Conservation (phyloP, 1,284 basidiomycete genomes). For the Microbotryum silenes-acaulis region DNA sequence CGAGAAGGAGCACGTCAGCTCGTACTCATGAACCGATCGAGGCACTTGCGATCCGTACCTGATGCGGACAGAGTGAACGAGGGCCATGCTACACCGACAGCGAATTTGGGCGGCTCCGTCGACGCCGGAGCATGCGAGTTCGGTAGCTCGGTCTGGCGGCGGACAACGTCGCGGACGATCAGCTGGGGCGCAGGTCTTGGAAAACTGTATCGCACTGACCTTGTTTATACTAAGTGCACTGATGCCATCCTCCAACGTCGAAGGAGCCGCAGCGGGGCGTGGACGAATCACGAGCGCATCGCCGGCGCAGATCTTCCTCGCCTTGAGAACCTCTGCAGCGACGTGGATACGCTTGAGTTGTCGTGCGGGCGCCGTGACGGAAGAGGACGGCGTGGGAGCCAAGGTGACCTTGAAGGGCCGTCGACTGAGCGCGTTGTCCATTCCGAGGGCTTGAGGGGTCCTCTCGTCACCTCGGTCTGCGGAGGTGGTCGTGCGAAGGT, state of each 20-base stretch:
- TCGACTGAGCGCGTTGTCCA: no score
- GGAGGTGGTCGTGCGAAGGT: no score
- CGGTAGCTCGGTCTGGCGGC: no score
- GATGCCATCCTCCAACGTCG: conserved; percentile 18
- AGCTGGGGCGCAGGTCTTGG: no score
- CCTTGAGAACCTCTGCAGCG: conserved; percentile 57
- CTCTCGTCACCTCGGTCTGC: no score
- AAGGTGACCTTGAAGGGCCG: no score
- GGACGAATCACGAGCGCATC: conserved; percentile 56
- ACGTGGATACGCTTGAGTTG: conserved; percentile 52
- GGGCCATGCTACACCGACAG: conserved; percentile 37
- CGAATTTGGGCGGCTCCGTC: conserved; percentile 12
- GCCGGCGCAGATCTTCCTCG: conserved; percentile 57
- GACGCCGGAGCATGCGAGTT: no score
- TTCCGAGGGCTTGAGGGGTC: no score
- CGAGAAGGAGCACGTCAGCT: conserved; percentile 4
- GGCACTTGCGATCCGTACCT: conserved; percentile 6
- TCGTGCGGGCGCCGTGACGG: no score
- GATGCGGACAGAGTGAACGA: conserved; percentile 32
- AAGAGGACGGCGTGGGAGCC: no score
- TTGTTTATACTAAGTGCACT: conserved; percentile 15
- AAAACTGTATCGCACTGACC: conserved; percentile 10
- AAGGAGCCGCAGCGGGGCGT: conserved; percentile 15
- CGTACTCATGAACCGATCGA: no score
- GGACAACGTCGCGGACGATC: not conserved